Conservation (phyloP, 345 rosid species). For the Eucalyptus marginata region DNA sequence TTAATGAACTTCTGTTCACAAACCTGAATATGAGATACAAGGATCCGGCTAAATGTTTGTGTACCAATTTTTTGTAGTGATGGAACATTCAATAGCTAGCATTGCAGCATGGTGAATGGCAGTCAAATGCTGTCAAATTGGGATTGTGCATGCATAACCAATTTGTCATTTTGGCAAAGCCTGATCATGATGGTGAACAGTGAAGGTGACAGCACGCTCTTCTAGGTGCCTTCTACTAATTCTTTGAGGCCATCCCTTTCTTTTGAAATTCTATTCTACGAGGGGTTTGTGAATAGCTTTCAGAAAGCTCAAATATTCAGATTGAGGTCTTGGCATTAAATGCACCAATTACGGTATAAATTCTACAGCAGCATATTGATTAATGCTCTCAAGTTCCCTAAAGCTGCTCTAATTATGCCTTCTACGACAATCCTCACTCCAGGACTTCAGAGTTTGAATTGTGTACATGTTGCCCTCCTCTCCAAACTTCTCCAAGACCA, state of each 20-base stretch:
- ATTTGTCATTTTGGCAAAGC: not conserved
- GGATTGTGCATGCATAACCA: not conserved
- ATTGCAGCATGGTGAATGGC: not conserved
- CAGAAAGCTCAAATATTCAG: not conserved
- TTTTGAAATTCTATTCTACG: not conserved
- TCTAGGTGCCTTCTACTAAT: not conserved
- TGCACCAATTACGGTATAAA: not conserved
- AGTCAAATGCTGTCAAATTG: not conserved
- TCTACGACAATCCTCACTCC: not conserved
- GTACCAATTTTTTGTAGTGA: not conserved
- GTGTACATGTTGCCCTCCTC: constrained; percentile 47
- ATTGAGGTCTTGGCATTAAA: not conserved
- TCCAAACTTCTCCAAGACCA: constrained; percentile 56
- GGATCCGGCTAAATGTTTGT: not conserved
- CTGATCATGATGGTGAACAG: not conserved
- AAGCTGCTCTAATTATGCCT: not conserved
- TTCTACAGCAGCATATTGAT: not conserved
- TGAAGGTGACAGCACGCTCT: not conserved
- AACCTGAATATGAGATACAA: not conserved
- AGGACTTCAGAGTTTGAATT: constrained; percentile 53
- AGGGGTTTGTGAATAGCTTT: not conserved
- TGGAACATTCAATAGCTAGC: not conserved
- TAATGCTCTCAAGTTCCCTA: not conserved
- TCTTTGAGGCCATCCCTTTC: not conserved
- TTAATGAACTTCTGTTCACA: not conserved